Evolutionary conservation across 1,139 yeast genomes (phyloP), one percentile per base, ranked within the genome.

Genomic region (Taphrina populina): DNA sequence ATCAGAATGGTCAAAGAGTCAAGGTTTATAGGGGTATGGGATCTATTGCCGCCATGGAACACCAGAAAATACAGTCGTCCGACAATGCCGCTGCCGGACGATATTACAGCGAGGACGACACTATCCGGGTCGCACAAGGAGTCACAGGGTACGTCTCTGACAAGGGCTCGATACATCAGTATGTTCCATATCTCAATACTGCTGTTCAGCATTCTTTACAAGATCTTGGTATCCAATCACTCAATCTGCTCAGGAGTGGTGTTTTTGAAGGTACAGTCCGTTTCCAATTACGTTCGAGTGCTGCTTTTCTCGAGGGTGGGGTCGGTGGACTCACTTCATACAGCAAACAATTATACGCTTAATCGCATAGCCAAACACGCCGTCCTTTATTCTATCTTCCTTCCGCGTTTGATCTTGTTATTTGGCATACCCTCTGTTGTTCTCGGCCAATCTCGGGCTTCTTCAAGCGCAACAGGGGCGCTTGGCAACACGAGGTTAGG

Each of bases 11-110:
- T 70, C 84, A 94, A 78, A 85, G 99, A 75, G 82, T 94, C 72
- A 92, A 92, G 80, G 75, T 88, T 62, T 92, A 92, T 80, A 85
- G 99, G 77, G 99, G 99, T 77, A 92, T 92, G 98, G 99, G 99
- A 65, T 92, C 98, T 34, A 83, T 92, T 67, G 99, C 90, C 71
- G 99, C 99, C 63, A 90, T 90, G 97, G 94, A 92, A 79, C 85
- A 88, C 77, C 62, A 58, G 34, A 77, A 78, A 63, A 78, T 78
- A 68, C 83, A 82, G 71, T 21, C 55, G 8, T 52, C 58, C 2
- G 96, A 95, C 65, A 94, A 92, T 69, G 98, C 98, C 60, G 92
- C 98, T 49, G 87, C 98, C 62, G 88, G 96, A 51, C 86, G 99
- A 76, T 92, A 92, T 78, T 92, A 92, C 74, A 88, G 96, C 59